Evolutionary conservation across 2,329 filamentous ascomycete species (phyloP).

Genomic region (Teratosphaeria pseudoeucalypti): DNA sequence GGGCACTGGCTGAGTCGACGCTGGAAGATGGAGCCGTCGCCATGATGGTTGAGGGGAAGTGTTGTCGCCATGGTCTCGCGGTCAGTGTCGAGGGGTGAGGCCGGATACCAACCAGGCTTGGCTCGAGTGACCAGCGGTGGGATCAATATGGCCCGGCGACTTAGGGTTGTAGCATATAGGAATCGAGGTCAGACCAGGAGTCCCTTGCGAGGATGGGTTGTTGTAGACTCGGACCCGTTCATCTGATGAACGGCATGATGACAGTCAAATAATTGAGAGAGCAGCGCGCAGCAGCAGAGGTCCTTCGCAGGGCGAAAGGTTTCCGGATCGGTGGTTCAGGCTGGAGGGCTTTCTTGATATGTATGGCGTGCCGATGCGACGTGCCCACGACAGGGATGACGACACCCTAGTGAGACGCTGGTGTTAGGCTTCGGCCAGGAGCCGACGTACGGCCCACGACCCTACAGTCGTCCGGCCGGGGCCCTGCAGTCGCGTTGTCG

Average conservation of each 20-base stretch:
- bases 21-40: slow-evolving; percentile 14
- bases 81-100: not conserved
- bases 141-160: not conserved
- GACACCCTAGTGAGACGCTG: not conserved
- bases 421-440: not conserved
- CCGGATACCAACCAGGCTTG: not conserved
- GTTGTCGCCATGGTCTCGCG: slow-evolving; percentile 12
- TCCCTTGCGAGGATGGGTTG: not conserved
- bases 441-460: not conserved
- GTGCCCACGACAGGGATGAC: not conserved
- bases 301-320: not conserved
- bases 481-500: not conserved
- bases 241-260: not conserved
- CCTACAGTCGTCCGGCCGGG: not conserved
- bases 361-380: not conserved
- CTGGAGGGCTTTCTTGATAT: not conserved
- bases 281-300: not conserved
- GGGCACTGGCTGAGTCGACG: slow-evolving; percentile 18
- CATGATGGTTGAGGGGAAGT: slow-evolving; percentile 5
- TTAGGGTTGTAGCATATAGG: not conserved
- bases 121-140: not conserved
- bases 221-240: not conserved
- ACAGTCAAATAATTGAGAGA: not conserved
- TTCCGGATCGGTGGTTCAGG: not conserved
- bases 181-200: not conserved